Conservation (phyloP, 345 rosid genomes). For the Combretum micranthum region DNA sequence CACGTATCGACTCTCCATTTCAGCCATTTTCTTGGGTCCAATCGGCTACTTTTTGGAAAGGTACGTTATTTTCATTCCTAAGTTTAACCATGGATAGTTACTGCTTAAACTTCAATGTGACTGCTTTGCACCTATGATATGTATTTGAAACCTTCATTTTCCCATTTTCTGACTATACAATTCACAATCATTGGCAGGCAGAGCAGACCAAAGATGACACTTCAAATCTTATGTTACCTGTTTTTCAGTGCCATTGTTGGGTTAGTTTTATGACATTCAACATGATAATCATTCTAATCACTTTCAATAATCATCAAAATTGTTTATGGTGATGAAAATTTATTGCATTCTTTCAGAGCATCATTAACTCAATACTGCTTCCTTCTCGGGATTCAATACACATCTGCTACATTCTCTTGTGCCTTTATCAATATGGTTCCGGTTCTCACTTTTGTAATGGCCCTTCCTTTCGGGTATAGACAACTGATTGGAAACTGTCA, state of each 20-base stretch:
- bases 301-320: not conserved
- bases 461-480: constrained; percentile 49
- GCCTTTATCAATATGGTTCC: constrained; percentile 65
- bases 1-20: constrained; percentile 50
- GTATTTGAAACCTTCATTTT: not conserved
- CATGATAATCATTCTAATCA: not conserved
- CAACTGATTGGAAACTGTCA: not conserved
- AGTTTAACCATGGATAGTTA: not conserved
- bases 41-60: constrained; percentile 50
- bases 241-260: constrained; percentile 57
- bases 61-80: constrained; percentile 15
- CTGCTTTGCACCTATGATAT: not conserved
- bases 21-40: constrained; percentile 52
- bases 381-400: constrained; percentile 54
- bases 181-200: constrained; percentile 29
- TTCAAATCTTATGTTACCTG: constrained; percentile 37
- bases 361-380: constrained; percentile 51
- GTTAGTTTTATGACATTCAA: constrained; percentile 18
- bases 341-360: constrained; percentile 25
- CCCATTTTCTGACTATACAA: not conserved
- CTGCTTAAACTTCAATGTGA: not conserved
- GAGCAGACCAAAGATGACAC: constrained; percentile 50
- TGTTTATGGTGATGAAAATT: not conserved
- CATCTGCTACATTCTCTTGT: constrained; percentile 60
- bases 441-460: constrained; percentile 52